These are phyloP conservation scores for Zangia roseola DNA, from an alignment of 768 basidiomycete species.

Conservation along the genomic window DNA sequence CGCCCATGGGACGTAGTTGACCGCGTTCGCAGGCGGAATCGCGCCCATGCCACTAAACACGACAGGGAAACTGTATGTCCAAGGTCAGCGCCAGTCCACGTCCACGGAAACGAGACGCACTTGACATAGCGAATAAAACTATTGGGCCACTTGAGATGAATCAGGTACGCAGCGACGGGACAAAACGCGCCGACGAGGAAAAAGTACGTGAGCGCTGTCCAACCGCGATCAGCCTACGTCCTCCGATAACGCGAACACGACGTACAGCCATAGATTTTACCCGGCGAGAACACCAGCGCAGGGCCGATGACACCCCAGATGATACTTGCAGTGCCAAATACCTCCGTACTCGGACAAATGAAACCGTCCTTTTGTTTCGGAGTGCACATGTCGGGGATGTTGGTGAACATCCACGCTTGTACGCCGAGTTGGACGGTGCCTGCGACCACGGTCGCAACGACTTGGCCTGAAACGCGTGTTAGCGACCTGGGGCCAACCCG, in stretches of 20 bases:
- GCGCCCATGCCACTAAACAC: slow-evolving; percentile 55
- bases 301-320: slow-evolving; percentile 87
- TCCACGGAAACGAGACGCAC: slow-evolving; percentile 33
- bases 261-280: slow-evolving; percentile 55
- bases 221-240: background rate
- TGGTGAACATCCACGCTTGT: slow-evolving; percentile 58
- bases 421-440: slow-evolving; percentile 68
- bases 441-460: slow-evolving; percentile 59
- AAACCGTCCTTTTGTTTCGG: slow-evolving; percentile 46
- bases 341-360: slow-evolving; percentile 66
- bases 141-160: slow-evolving; percentile 61
- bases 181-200: slow-evolving; percentile 74
- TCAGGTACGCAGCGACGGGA: slow-evolving; percentile 54
- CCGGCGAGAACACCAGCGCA: slow-evolving; percentile 61
- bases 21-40: slow-evolving; percentile 67
- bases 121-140: slow-evolving; percentile 62
- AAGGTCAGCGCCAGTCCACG: background rate
- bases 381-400: slow-evolving; percentile 37
- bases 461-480: slow-evolving; percentile 38
- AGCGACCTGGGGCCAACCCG: background rate
- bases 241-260: background rate
- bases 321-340: slow-evolving; percentile 78
- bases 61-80: slow-evolving; percentile 37
- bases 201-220: slow-evolving; percentile 55
- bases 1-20: slow-evolving; percentile 67